phyloP scores from a whole-genome alignment of 306 rosid species.

The Dryas alaskensis region DNA sequence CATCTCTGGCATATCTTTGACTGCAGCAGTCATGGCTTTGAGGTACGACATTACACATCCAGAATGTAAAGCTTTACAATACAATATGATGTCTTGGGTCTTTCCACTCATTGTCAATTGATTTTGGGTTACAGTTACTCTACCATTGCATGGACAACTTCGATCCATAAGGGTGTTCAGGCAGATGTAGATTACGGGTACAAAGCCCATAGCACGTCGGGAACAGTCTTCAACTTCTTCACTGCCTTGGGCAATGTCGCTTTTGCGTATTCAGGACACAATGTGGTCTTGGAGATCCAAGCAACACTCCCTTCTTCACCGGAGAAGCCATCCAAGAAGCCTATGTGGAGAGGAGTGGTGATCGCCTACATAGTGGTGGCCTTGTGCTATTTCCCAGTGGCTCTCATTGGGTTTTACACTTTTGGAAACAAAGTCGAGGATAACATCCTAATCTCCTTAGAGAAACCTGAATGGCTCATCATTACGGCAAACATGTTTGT shows the following conservation, averaged over 20 bases:
- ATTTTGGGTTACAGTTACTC: constrained; percentile 54
- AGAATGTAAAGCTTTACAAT: no score
- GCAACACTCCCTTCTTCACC: constrained; percentile 85
- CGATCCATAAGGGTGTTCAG: constrained; percentile 52
- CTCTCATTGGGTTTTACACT: constrained; percentile 48
- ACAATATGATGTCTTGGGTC: no score
- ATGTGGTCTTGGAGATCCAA: constrained; percentile 78
- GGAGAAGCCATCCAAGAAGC: constrained; percentile 66
- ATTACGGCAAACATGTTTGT: constrained; percentile 67
- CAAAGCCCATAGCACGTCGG: constrained; percentile 28
- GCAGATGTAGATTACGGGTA: constrained; percentile 41
- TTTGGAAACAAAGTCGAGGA: constrained; percentile 59
- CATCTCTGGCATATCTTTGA: constrained; percentile 62
- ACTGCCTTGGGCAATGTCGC: constrained; percentile 64
- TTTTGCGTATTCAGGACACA: constrained; percentile 79
- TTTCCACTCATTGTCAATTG: no score
- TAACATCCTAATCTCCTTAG: constrained; percentile 51
- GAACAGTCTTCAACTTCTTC: constrained; percentile 49
- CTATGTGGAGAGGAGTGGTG: constrained; percentile 76
- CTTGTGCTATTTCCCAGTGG: constrained; percentile 78
- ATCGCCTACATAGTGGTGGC: constrained; percentile 66
- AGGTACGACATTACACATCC: constrained; percentile 38
- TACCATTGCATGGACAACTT: constrained; percentile 67
- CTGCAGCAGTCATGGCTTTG: constrained; percentile 74
- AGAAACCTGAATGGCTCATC: constrained; percentile 69